Evolutionary conservation across 176 grass and related monocot genomes (phyloP), one percentile per base, ranked within the genome.

Genomic region (Puccinellia tenuiflora): DNA sequence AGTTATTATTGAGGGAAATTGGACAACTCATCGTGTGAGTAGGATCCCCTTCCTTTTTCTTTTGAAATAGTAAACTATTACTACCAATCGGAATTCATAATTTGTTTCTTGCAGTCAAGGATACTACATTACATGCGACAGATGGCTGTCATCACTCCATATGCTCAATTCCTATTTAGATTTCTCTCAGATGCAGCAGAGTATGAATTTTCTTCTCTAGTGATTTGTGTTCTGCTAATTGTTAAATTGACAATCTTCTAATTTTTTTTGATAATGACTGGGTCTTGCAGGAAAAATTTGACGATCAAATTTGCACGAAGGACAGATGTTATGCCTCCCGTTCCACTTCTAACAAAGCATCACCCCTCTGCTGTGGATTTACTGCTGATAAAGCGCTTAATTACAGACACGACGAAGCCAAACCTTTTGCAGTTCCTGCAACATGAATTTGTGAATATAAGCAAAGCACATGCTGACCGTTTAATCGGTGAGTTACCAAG

Each of bases 71-170:
- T 55, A 15, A 80, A 62, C 68, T 83, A 28, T 86, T 26, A 39
- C 15, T 73, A 24, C 68, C 25, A 68, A 33, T 48, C 35, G 56
- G 76, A 85, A 73, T 45, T 74, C 57, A 26, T 43, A 51, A 37
- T 71, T 83, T 81, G 22, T 86, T 73, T 88, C 18, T 9, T 94
- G 61, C 91, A 98, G 96, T 98, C 90, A 67, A 98, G 85, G 88
- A 95, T 98, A 84, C 85, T 98, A 51, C 92, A 93, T 85, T 98
- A 98, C 78, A 98, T 95, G 96, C 88, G 92, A 20, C 92, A 98
- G 83, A 95, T 98, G 96, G 96, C 92, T 63, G 96, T 98, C 47
- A 98, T 98, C 67, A 98, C 96, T n/a, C 96, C 92, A 83, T 98
- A 93, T 74, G 87, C 96, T 62, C 90, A 98, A 72, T 98, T 98